Evolutionary conservation across 768 basidiomycete genomes (phyloP), one percentile per base, ranked within the genome.

Genomic region (Mycena haematopus): DNA sequence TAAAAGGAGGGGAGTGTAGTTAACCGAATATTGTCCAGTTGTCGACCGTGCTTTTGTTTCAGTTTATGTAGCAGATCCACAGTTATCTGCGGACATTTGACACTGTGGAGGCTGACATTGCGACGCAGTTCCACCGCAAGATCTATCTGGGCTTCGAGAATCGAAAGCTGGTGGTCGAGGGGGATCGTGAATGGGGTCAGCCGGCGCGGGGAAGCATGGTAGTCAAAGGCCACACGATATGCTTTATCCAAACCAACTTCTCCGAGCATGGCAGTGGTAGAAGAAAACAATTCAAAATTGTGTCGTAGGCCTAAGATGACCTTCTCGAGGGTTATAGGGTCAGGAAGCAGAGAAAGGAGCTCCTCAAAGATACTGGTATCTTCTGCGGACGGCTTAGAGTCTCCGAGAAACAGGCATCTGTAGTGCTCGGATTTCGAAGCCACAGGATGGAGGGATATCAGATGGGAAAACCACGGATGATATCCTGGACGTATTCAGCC

Each of bases 391-490:
- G 57, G 66, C n/a, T 70, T 56, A 17, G 64, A 67, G 14, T 47
- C 11, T 24, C 63, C 63, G 10, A 90, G 78, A 68, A 97, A 90
- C 36, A 98, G 81, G 3, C 71, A 70, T 19, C 82, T 74, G 76
- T 97, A 99, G 76, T 99, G 96, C 15, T 80, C 78, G 65, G 86
- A 84, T 71, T 90, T 95, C 22, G 83, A 79, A 29, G 73, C 62
- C 10, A 46, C 66, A 15, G 74, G 70, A 51, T 68, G 72, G 57
- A 84, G 69, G 31, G 90, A 83, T 69, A 97, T 92, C 65, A 82
- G 82, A 74, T 97, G 87, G 2, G 89, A 83, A 75, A 92, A 96
- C 96, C 96, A 98, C 2, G 96, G 96, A 72, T 98, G 96, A 70
- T 94, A 88, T 47, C 96, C 93, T 95, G 69, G n/a, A 3, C 11